These are phyloP conservation scores for Sphagnum tenellum DNA, from an alignment of 225 moss, liverwort and hornwort species.

Conservation along the genomic window DNA sequence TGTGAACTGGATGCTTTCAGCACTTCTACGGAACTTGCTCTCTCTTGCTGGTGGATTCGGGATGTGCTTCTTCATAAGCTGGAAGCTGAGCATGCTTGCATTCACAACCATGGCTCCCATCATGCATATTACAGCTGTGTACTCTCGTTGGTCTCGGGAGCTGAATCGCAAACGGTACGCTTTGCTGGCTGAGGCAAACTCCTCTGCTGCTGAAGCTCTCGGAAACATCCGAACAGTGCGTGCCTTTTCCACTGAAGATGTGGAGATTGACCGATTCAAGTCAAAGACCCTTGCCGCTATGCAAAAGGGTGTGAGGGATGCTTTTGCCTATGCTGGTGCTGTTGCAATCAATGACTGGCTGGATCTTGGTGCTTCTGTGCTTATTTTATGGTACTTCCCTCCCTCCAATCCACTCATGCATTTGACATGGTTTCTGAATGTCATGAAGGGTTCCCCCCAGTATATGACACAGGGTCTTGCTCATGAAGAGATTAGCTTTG, in stretches of 20 bases:
- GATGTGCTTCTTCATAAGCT: constrained; percentile 90
- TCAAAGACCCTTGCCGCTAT: constrained; percentile 79
- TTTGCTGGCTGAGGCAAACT: constrained; percentile 93
- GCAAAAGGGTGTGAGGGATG: constrained; percentile 94
- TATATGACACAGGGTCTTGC: no score
- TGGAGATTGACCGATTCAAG: constrained; percentile 88
- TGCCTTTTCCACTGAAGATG: constrained; percentile 96
- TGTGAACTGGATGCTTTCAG: constrained; percentile 98
- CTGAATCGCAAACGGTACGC: constrained; percentile 97
- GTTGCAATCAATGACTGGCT: constrained; percentile 98
- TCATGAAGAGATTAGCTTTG: no score
- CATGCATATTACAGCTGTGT: constrained; percentile 98
- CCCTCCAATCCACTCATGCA: no score
- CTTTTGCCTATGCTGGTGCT: constrained; percentile 97
- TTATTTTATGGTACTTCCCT: constrained; percentile 62
- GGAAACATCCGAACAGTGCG: constrained; percentile 96
- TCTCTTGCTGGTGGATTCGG: constrained; percentile 73
- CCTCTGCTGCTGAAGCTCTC: constrained; percentile 90
- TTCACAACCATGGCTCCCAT: constrained; percentile 99
- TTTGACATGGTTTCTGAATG: no score
- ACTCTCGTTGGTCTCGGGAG: constrained; percentile 96
- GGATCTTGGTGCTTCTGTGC: constrained; percentile 92
- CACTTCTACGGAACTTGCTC: constrained; percentile 71
- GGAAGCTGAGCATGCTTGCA: constrained; percentile 99
- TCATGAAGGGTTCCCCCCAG: no score